These are phyloP conservation scores for Pharnaceum exiguum DNA, from an alignment of 148 eudicot species.

Conservation along the genomic window DNA sequence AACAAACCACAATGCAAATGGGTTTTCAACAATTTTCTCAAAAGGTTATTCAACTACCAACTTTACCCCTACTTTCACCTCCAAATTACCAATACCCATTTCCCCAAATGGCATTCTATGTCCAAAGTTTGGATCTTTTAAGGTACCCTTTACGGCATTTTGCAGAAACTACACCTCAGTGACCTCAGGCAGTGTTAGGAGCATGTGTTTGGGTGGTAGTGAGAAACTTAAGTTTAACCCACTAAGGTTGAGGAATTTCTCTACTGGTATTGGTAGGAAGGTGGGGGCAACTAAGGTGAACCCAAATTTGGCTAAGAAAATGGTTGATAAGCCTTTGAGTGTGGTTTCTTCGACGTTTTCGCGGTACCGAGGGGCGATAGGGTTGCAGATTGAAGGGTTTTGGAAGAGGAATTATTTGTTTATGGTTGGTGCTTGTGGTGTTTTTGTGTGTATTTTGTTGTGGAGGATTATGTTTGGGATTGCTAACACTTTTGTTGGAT, in stretches of 20 bases:
- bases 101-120: constrained; percentile 24
- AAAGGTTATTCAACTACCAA: constrained; percentile 20
- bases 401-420: constrained; percentile 81
- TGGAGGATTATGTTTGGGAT: constrained; percentile 93
- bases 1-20: constrained; percentile 21
- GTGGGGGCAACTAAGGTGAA: constrained; percentile 25
- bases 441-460: constrained; percentile 64
- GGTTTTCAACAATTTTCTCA: constrained; percentile 23
- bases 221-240: constrained; percentile 36
- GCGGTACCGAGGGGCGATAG: constrained; percentile 61
- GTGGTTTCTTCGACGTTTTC: constrained; percentile 35
- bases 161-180: constrained; percentile 30
- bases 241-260: constrained; percentile 50
- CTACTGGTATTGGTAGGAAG: constrained; percentile 45
- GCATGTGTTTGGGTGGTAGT: constrained; percentile 11
- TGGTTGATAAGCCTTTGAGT: constrained; percentile 48
- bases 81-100: constrained; percentile 27
- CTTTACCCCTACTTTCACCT: constrained; percentile 11
- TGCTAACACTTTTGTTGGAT: constrained; percentile 75
- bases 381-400: constrained; percentile 85
- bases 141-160: constrained; percentile 19
- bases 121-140: constrained; percentile 21
- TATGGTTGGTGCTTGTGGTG: constrained; percentile 66
- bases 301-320: constrained; percentile 37
- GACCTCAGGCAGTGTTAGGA: constrained; percentile 22